phyloP scores from a whole-genome alignment of 1,284 basidiomycete genomes.

The Psilocybe mexicana region DNA sequence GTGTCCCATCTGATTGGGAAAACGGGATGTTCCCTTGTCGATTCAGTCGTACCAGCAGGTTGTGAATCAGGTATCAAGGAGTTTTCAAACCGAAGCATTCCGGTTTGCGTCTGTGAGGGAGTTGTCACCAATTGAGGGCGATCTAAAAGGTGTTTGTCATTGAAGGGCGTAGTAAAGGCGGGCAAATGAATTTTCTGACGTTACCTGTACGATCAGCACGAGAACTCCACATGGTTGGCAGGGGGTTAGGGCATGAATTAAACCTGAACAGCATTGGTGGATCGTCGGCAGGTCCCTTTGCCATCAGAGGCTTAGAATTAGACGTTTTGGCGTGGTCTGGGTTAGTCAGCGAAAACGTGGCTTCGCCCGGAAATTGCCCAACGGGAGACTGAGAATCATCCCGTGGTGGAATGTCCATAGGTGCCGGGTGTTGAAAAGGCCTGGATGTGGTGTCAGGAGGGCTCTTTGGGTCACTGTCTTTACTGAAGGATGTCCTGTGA shows the following conservation, averaged over 20 bases:
- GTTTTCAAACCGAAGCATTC: slow-evolving; percentile 24
- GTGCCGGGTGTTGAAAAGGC: not conserved
- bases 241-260: slow-evolving; percentile 10
- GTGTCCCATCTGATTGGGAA: slow-evolving; percentile 30
- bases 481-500: not conserved
- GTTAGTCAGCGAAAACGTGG: not conserved
- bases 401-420: not conserved
- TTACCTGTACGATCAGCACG: not conserved
- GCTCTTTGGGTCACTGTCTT: not conserved
- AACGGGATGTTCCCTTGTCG: slow-evolving; percentile 4
- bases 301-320: not conserved
- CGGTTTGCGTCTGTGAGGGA: slow-evolving; percentile 10
- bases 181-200: not conserved
- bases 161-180: too few species aligned
- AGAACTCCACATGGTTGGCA: slow-evolving; percentile 3
- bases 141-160: not conserved
- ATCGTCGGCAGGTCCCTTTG: not conserved
- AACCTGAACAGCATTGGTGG: slow-evolving; percentile 6
- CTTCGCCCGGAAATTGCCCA: not conserved
- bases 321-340: not conserved
- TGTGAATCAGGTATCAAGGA: slow-evolving; percentile 21
- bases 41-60: not conserved
- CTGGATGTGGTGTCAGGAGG: not conserved
- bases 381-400: not conserved
- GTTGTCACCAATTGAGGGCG: not conserved